phyloP scores from a whole-genome alignment of 2,329 filamentous ascomycete genomes.

The Huntiella abstrusa region DNA sequence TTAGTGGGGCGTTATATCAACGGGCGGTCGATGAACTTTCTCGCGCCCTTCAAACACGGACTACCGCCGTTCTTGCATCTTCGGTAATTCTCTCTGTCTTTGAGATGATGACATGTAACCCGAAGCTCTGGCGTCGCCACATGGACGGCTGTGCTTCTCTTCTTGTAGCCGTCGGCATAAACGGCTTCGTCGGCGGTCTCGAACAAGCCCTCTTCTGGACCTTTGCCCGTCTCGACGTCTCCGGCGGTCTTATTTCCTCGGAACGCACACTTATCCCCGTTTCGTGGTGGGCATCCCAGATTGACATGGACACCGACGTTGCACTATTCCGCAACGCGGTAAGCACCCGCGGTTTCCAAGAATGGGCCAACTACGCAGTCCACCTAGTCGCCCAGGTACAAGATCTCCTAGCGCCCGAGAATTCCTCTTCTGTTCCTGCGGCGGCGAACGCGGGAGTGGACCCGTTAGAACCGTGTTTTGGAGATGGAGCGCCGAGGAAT shows the following conservation, averaged over 20 bases:
- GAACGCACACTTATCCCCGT: slow-evolving; percentile 30
- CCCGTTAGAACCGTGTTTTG: slow-evolving; percentile 5
- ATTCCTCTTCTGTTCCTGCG: not conserved
- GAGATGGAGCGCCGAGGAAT: slow-evolving; percentile 11
- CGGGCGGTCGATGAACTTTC: slow-evolving; percentile 30
- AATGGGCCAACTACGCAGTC: slow-evolving; percentile 32
- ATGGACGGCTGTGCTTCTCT: slow-evolving; percentile 32
- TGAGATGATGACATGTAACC: slow-evolving; percentile 31
- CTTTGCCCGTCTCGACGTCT: slow-evolving; percentile 35
- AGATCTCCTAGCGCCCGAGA: slow-evolving; percentile 18
- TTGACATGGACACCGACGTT: slow-evolving; percentile 17
- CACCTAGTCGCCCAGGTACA: slow-evolving; percentile 28
- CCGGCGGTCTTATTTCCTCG: slow-evolving; percentile 32
- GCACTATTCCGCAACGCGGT: slow-evolving; percentile 19
- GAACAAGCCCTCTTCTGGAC: slow-evolving; percentile 35
- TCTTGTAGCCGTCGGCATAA: slow-evolving; percentile 29
- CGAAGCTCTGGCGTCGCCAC: slow-evolving; percentile 31
- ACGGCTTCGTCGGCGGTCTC: slow-evolving; percentile 29
- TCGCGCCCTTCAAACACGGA: slow-evolving; percentile 27
- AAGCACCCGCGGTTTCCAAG: slow-evolving; percentile 20
- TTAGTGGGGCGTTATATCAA: slow-evolving; percentile 29
- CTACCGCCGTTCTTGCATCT: slow-evolving; percentile 30
- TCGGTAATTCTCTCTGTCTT: slow-evolving; percentile 35
- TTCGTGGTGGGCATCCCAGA: slow-evolving; percentile 24
- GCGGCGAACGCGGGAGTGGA: slow-evolving; percentile 1